phyloP scores from a whole-genome alignment of 1,139 yeast species.

The Sugiyamaella xylanicola region DNA sequence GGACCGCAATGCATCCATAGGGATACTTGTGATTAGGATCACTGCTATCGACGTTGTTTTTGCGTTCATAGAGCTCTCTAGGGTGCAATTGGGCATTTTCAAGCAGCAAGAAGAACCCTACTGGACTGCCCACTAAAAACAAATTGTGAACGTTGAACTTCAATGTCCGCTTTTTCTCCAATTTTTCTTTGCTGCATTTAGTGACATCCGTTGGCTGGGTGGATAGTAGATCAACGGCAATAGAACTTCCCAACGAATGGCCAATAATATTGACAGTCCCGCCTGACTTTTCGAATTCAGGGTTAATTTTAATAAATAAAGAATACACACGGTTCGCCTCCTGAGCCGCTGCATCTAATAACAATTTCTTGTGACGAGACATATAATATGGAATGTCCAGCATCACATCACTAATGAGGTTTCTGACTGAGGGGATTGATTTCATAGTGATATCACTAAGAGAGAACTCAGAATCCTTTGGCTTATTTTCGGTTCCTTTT shows the following conservation, averaged over 20 bases:
- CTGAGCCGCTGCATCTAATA: slow-evolving; percentile 62
- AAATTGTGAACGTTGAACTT: slow-evolving; percentile 69
- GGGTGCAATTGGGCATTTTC: slow-evolving; percentile 36
- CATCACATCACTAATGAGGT: slow-evolving; percentile 80
- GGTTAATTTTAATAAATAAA: slow-evolving; percentile 63
- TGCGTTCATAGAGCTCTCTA: slow-evolving; percentile 29
- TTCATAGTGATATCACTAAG: slow-evolving; percentile 76
- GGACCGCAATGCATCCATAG: slow-evolving; percentile 47
- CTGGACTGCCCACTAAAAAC: slow-evolving; percentile 87
- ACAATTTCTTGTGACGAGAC: slow-evolving; percentile 64
- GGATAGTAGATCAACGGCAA: slow-evolving; percentile 74
- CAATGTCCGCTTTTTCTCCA: slow-evolving; percentile 1
- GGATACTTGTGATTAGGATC: slow-evolving; percentile 24
- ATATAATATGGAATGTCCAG: slow-evolving; percentile 87
- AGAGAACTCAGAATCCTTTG: slow-evolving; percentile 50
- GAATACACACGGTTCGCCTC: slow-evolving; percentile 73
- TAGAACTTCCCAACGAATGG: slow-evolving; percentile 89
- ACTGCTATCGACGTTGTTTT: slow-evolving; percentile 6
- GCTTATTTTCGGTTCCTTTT: slow-evolving; percentile 28
- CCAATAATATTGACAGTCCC: slow-evolving; percentile 86
- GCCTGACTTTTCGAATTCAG: slow-evolving; percentile 53
- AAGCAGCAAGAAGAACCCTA: slow-evolving; percentile 64
- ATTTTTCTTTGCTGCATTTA: slow-evolving; percentile 13
- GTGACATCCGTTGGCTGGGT: slow-evolving; percentile 52
- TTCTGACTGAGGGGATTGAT: slow-evolving; percentile 75